These are phyloP conservation scores for Fusarium dlaminii DNA, from an alignment of 2,329 filamentous ascomycete genomes.

Conservation along the genomic window DNA sequence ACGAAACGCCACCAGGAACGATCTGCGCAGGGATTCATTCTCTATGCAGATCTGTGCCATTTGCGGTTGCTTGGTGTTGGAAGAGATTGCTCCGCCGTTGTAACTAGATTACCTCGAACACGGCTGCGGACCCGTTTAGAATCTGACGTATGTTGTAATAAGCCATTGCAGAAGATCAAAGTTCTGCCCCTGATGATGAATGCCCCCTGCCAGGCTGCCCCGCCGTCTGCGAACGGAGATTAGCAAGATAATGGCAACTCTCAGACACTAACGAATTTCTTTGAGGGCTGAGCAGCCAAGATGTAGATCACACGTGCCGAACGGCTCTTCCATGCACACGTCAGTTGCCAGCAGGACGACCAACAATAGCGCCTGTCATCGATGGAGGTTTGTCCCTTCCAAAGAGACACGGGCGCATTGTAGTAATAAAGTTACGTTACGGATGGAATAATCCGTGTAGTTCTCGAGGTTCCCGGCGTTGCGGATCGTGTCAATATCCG, in stretches of 20 bases:
- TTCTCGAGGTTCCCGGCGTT: conserved; percentile 26
- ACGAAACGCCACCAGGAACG: conserved; percentile 40
- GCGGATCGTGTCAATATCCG: conserved; percentile 24
- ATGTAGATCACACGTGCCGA: conserved; percentile 37
- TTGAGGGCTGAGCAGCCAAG: conserved; percentile 25
- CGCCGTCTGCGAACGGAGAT: conserved; percentile 30
- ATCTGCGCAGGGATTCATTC: conserved; percentile 40
- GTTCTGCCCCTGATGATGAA: background rate
- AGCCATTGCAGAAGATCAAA: background rate
- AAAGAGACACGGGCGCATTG: background rate
- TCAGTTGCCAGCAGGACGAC: conserved; percentile 6
- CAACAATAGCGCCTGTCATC: background rate
- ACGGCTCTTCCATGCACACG: conserved; percentile 31
- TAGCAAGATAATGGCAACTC: background rate
- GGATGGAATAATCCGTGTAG: background rate
- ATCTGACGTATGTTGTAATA: conserved; percentile 14
- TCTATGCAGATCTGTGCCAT: conserved; percentile 39
- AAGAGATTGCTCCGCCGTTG: conserved; percentile 20
- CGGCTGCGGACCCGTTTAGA: background rate
- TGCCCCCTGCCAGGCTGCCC: background rate
- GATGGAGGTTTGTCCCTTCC: background rate
- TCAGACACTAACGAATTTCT: conserved; percentile 14
- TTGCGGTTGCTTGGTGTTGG: conserved; percentile 32
- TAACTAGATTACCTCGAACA: conserved; percentile 13
- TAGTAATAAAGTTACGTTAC: background rate